Conservation (phyloP, 495 filamentous ascomycete genomes). For the Trichoderma parareesei region DNA sequence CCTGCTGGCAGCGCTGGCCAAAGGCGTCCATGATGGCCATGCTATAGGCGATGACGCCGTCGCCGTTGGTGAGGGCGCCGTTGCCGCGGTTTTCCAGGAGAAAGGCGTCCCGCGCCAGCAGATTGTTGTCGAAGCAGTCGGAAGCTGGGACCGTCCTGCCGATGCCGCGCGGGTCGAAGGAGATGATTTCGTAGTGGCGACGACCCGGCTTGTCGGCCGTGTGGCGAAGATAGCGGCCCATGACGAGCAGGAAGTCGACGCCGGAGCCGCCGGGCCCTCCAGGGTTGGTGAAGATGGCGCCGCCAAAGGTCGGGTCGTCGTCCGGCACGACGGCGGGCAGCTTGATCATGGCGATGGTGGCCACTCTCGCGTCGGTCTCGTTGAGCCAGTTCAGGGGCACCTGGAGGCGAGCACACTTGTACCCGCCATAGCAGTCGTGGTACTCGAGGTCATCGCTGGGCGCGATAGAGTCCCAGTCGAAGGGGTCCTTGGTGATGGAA, state of each 20-base stretch:
- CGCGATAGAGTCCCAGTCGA: conserved; percentile 20
- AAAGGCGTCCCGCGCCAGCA: conserved; percentile 12
- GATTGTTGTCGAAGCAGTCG: conserved; percentile 28
- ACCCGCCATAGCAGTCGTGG: conserved; percentile 28
- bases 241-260: conserved; percentile 17
- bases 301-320: conserved; percentile 22
- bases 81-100: conserved; percentile 15
- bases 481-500: not conserved
- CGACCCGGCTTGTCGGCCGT: conserved; percentile 23
- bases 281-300: conserved; percentile 36
- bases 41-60: not conserved
- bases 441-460: conserved; percentile 24
- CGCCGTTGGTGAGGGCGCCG: conserved; percentile 15
- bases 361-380: conserved; percentile 16
- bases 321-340: conserved; percentile 26
- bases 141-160: conserved; percentile 29
- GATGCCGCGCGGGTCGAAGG: conserved; percentile 39
- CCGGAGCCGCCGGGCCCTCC: conserved; percentile 39
- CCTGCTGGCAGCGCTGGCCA: not conserved
- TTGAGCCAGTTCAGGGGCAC: conserved; percentile 37
- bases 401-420: conserved; percentile 37
- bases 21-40: not conserved
- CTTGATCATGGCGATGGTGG: conserved; percentile 29
- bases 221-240: conserved; percentile 22
- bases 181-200: conserved; percentile 29